Base-by-base conservation (phyloP, 208 protist species). In the Zelonia costaricensis region DNA sequence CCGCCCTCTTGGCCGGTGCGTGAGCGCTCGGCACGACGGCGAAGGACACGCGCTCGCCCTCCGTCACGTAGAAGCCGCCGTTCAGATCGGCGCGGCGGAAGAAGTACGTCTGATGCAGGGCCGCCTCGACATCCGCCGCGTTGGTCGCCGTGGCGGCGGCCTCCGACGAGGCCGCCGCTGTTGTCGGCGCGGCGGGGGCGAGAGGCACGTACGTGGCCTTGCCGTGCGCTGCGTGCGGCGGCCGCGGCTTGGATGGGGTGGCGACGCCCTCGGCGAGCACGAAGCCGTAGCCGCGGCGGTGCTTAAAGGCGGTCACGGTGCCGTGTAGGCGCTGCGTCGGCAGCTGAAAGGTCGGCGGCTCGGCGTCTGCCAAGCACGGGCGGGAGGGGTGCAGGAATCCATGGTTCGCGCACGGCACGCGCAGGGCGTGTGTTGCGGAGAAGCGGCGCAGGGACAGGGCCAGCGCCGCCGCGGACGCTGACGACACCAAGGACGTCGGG, bases 261-360 rank as follows among this genome's bases (percentile, higher is more conserved):
- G 69, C 59, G 16, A 80, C 20, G 33, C 81, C 82, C 38, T 89
- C 65, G 8, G 78, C 82, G 6, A 84, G 45, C 0, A 94, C 46
- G 69, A 94, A 94, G n/a, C 87, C 87, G 57, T 91, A 94, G 40
- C 87, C 87, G 16, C 84, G 78, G n/a, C 87, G 83, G 61, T 94
- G 84, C 72, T 86, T 94, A 57, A 91, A 94, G 16, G 69, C 84
- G 0, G 77, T 79, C 9, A 94, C 80, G 12, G 82, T 94, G 40
- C 87, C 87, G 55, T 88, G 78, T 52, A 88, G 59, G 33, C 82
- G 80, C 28, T 40, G 47, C n/a, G n/a, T n/a, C 18, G 16, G 27
- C 47, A 20, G 43, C 22, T 25, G 9, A 3, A 33, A 28, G 49
- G 20, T 15, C 25, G 18, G 49, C 31, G 40, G 6, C 33, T 8